Evolutionary conservation across 169 alveolate species (phyloP).

Genomic region (Plasmodium reichenowi): DNA sequence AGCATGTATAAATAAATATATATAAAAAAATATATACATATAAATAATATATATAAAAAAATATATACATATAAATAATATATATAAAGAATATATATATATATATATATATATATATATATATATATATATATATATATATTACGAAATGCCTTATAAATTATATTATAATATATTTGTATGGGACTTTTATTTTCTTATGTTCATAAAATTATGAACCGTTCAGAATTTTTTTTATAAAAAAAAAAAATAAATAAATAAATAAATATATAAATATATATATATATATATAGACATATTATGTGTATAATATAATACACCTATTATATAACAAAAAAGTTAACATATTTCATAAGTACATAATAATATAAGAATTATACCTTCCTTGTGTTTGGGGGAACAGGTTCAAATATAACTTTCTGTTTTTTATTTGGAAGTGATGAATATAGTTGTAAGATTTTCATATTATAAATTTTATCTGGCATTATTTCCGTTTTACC

Average conservation of each 20-base stretch:
- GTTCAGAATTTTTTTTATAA: background rate
- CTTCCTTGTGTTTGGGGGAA: conserved; percentile 76
- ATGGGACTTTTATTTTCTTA: too few species aligned
- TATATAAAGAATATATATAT: background rate
- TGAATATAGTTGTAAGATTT: conserved; percentile 82
- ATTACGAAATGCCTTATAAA: background rate
- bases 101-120: background rate
- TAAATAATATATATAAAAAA: background rate
- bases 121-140: background rate
- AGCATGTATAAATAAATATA: background rate
- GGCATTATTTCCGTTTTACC: conserved; percentile 70
- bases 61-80: background rate
- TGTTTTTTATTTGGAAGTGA: conserved; percentile 90
- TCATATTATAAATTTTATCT: conserved; percentile 66
- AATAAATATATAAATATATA: background rate
- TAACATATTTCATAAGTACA: too few species aligned
- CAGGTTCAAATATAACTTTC: conserved; percentile 88
- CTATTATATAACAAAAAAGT: too few species aligned
- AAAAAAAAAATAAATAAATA: background rate
- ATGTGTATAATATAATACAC: too few species aligned
- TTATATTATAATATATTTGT: too few species aligned
- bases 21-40: background rate
- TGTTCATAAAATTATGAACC: too few species aligned
- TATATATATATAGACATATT: background rate
- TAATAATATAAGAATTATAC: background rate